phyloP scores from a whole-genome alignment of 345 rosid species.

The Populus deltoides region DNA sequence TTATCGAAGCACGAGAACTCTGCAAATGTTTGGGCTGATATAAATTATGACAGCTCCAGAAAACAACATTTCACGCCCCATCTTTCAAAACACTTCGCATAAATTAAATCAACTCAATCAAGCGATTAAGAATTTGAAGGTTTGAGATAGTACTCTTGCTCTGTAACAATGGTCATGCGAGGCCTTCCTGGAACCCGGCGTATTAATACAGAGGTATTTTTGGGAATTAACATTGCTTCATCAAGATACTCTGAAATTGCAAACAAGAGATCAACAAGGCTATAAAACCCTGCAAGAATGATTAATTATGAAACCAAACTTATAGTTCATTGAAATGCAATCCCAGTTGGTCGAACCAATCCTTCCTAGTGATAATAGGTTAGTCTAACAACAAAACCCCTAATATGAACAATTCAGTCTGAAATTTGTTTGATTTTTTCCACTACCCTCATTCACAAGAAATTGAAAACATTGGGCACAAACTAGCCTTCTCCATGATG shows the following conservation, averaged over 20 bases:
- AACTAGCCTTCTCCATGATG: neutral
- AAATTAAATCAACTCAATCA: conserved; percentile 19
- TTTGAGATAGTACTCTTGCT: conserved; percentile 74
- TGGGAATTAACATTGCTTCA: conserved; percentile 93
- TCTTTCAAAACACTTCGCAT: neutral
- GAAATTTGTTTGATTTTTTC: neutral
- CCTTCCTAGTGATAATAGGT: neutral
- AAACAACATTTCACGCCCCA: conserved; percentile 1
- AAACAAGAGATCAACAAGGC: conserved; percentile 41
- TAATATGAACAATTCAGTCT: neutral
- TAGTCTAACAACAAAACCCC: neutral
- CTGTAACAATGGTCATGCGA: conserved; percentile 87
- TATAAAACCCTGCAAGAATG: conserved; percentile 45
- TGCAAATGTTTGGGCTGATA: neutral
- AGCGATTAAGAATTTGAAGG: conserved; percentile 34
- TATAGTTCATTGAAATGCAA: neutral
- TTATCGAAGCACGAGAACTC: neutral
- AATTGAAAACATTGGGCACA: neutral
- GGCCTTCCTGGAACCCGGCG: conserved; percentile 98
- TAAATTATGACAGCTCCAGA: neutral
- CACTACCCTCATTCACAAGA: neutral
- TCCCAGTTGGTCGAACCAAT: neutral
- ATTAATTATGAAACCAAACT: conserved; percentile 22
- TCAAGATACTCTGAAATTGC: conserved; percentile 93
- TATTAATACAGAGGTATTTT: conserved; percentile 93